Evolutionary conservation across 768 basidiomycete genomes (phyloP).

Genomic region (Termitomyces sp.): DNA sequence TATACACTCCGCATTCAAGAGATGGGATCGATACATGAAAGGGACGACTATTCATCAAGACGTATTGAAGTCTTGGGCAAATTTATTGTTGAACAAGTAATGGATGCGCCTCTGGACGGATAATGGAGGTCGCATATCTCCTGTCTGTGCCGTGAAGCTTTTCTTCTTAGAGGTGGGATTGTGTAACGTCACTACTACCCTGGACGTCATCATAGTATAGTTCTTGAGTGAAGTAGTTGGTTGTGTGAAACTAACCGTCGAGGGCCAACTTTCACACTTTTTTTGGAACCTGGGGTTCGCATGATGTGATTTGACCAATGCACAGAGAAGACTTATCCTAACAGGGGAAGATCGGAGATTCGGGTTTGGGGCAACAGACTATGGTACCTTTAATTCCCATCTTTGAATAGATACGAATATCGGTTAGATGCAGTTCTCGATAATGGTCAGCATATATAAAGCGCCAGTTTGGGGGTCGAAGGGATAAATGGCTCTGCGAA

Average conservation of each 20-base stretch:
- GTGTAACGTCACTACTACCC: neutral
- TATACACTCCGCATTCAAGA: too few species aligned
- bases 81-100: too few species aligned
- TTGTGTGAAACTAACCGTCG: neutral
- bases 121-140: too few species aligned
- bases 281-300: too few species aligned
- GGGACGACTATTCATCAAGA: too few species aligned
- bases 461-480: neutral
- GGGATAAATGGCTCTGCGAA: too few species aligned
- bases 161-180: neutral
- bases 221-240: neutral
- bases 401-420: neutral
- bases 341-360: neutral
- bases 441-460: neutral
- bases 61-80: too few species aligned
- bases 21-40: too few species aligned
- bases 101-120: too few species aligned
- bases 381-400: neutral
- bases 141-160: neutral
- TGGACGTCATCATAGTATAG: neutral
- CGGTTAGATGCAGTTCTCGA: neutral
- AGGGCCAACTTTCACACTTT: neutral
- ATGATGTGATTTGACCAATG: too few species aligned
- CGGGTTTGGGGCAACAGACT: neutral
- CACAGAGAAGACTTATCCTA: neutral